Base-by-base conservation (phyloP, 352 stramenopile genomes). In the Globisporangium ultimum region DNA sequence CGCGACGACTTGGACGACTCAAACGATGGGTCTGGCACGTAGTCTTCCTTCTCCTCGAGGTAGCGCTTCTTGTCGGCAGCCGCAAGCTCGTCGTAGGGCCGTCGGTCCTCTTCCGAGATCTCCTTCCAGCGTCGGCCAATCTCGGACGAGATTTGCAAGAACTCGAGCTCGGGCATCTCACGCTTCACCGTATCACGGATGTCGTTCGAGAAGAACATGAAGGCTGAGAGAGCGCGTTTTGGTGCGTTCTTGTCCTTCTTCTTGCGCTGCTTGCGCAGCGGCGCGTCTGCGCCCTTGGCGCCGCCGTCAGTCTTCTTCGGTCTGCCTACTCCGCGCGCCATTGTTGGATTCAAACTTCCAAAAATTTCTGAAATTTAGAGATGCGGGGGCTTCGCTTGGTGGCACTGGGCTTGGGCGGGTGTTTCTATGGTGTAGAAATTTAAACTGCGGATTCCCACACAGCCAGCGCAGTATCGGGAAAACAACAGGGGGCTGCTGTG, bases 181-280 rank as follows among this genome's bases (percentile, higher is more conserved):
- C 72, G 79, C 76, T 97, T 96, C 53, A 94, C 84, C 49, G 84
- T 88, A 46, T 97, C 87, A 34, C 89, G 87, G 63, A 93, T 93
- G 61, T 95, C 82, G 66, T 93, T 94, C 66, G 70, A 86, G 74
- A 94, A 97, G 70, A 96, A 97, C 84, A 97, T 95, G 66, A 96
- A 97, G 55, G 87, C 87, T 47, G 89, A 95, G 34, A 95, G 76
- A 50, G 88, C 81, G 58, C 88, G 86, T 77, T 97, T 97, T 46
- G 89, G 89, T 36, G 83, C 87, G 68, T 95, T 93, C 68, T 95
- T 95, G 71, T 97, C 89, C 84, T 95, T 96, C 83, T 97, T 97
- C 72, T 88, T 85, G 69, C 84, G 80, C 54, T 80, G 78, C 78
- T 93, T 93, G 70, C 83, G 80, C 50, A 70, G 72, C 42, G 80